Evolutionary conservation across 106 monocot genomes (phyloP), one percentile per base, ranked within the genome.

Genomic region (Platanthera zijinensis): DNA sequence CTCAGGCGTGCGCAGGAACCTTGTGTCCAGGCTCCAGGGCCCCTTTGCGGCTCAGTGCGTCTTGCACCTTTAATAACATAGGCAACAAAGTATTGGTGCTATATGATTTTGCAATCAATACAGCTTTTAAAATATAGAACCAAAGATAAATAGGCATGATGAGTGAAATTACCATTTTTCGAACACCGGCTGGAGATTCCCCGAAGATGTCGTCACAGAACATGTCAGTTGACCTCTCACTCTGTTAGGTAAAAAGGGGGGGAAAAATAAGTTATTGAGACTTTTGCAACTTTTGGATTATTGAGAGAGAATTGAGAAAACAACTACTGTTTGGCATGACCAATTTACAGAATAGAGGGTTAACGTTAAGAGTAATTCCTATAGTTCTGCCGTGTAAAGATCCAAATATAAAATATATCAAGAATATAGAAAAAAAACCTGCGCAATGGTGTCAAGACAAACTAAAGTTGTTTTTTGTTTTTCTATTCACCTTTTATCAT

Each of bases 151-250:
- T 70, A 70, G 6, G 46, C 46, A 69, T 21, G 47, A 69, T 14
- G 21, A 47, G 12, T 13, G 66, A 83, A 50, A 32, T 83, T 89
- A 97, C 97, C 79, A 8, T 19, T 86, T 88, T 93, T 22, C 87
- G 87, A 77, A 86, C 81, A 72, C 86, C 88, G 64, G 87, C 69
- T 52, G 97, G 97, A 61, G 97, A 94, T 78, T 94, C 97, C 49
- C 93, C 93, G 77, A 97, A 97, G 30, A 94, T 93, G 79, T 97
- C 96, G 78, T 97, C 97, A 82, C 89, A 88, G 82, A 97, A 94
- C 89, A 97, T 94, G 79, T 97, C 97, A 28, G 76, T 70, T 62
- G 97, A 92, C 84, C 78, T 86, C 80, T 97, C 97, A 87, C 97
- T 89, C 97, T 97, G 86, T 47, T 48, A 12, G 32, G 48, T 1